Conservation (phyloP, 1,284 basidiomycete species). For the Irpex sp. region DNA sequence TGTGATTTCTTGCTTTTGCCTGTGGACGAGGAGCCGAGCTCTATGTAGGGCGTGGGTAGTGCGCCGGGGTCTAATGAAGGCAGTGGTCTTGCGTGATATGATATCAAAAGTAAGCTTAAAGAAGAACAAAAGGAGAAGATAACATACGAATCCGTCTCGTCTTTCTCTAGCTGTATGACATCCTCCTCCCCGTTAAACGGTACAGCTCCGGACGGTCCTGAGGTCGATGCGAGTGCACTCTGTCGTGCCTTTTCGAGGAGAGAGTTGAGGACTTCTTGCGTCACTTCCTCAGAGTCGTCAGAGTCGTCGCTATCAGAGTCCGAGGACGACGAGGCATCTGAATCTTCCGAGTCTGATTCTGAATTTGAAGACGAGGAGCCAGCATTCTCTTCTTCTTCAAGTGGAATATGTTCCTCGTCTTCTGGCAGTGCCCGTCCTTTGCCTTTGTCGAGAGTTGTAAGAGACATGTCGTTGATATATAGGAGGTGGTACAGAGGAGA, state of each 20-base stretch:
- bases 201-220: not conserved
- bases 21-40: constrained; percentile 41
- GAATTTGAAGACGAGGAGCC: constrained; percentile 37
- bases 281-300: constrained; percentile 45
- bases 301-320: constrained; percentile 40
- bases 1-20: constrained; percentile 30
- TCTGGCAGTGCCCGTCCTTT: constrained; percentile 46
- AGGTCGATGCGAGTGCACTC: constrained; percentile 15
- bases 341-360: constrained; percentile 35
- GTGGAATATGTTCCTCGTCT: constrained; percentile 17
- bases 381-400: not conserved
- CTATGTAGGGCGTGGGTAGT: constrained; percentile 71
- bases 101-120: constrained; percentile 14
- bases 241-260: constrained; percentile 66
- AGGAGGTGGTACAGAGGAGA: not conserved
- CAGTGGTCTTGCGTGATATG: constrained; percentile 54
- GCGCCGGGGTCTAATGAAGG: constrained; percentile 73
- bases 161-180: constrained; percentile 39
- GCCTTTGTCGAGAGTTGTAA: constrained; percentile 44
- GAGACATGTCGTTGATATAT: constrained; percentile 24
- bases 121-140: constrained; percentile 26
- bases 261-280: constrained; percentile 69
- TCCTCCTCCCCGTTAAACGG: constrained; percentile 35
- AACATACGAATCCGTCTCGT: constrained; percentile 30
- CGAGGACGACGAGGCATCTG: not conserved